A percentile compares a stretch with the other conserved stretches of the same genome.
These are phyloP conservation scores for Monosporascus sp. DNA, from an alignment of 2,329 filamentous ascomycete species.

Conservation along the genomic window DNA sequence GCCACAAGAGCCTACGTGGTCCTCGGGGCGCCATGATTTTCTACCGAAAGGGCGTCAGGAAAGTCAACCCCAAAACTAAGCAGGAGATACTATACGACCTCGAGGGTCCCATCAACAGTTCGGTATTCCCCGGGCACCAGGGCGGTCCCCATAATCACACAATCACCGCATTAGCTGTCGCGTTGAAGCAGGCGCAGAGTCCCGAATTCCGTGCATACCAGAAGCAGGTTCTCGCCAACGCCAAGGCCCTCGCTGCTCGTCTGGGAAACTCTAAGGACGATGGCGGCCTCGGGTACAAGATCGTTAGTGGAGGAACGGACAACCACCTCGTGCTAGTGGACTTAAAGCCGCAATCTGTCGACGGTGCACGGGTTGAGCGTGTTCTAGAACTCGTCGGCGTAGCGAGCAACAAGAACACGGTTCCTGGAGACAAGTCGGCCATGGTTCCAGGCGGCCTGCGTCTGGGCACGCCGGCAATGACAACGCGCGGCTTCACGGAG, in stretches of 20 bases:
- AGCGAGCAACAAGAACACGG: slow-evolving; percentile 99
- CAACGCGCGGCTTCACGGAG: slow-evolving; percentile 84
- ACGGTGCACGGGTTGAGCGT: slow-evolving; percentile 84
- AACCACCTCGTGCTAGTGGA: slow-evolving; percentile 95
- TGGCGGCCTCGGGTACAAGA: slow-evolving; percentile 75
- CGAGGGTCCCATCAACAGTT: slow-evolving; percentile 88
- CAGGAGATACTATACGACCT: slow-evolving; percentile 85
- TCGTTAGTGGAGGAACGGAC: slow-evolving; percentile 92
- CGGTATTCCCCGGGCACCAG: slow-evolving; percentile 97
- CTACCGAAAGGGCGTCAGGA: slow-evolving; percentile 87
- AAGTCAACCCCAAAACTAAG: slow-evolving; percentile 77
- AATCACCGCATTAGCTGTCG: slow-evolving; percentile 90
- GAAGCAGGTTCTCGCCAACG: slow-evolving; percentile 81
- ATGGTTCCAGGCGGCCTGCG: slow-evolving; percentile 89
- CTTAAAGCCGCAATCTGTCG: slow-evolving; percentile 80
- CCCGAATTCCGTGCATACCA: slow-evolving; percentile 93
- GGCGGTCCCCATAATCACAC: slow-evolving; percentile 99
- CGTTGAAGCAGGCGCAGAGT: slow-evolving; percentile 85
- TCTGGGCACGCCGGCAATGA: slow-evolving; percentile 97
- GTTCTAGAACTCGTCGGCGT: slow-evolving; percentile 90
- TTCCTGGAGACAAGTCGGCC: slow-evolving; percentile 90
- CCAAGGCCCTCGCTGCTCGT: slow-evolving; percentile 74
- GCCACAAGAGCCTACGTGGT: slow-evolving; percentile 93
- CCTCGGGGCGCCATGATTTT: slow-evolving; percentile 98
- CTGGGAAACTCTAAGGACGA: slow-evolving; percentile 65